Evolutionary conservation across 805 yeast genomes (phyloP).

Genomic region (Candida palmyrensis): DNA sequence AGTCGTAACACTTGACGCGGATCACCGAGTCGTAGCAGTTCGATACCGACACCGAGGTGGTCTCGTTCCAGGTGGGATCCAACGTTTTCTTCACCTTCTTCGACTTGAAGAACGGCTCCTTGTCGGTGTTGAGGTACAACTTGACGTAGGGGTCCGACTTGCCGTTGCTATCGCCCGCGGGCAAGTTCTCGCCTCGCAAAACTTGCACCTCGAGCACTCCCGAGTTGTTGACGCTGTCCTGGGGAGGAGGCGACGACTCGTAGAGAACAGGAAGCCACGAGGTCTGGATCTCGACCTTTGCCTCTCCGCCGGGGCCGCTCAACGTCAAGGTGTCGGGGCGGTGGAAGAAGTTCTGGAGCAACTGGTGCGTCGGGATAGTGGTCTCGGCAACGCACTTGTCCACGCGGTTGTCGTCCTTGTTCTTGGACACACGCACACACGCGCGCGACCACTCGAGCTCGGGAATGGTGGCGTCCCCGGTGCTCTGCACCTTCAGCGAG

Average conservation of each 20-base stretch:
- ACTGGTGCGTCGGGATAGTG: conserved; percentile 59
- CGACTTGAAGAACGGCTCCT: conserved; percentile 61
- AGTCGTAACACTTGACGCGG: conserved; percentile 63
- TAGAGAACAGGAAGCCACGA: conserved; percentile 76
- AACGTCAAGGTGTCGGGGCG: conserved; percentile 55
- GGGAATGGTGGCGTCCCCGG: conserved; percentile 72
- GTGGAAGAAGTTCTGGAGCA: conserved; percentile 61
- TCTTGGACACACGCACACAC: conserved; percentile 56
- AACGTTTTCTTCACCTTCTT: conserved; percentile 81
- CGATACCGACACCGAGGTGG: conserved; percentile 46
- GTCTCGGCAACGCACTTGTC: conserved; percentile 58
- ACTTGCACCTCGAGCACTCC: conserved; percentile 66
- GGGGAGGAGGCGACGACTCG: conserved; percentile 55
- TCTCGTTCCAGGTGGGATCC: conserved; percentile 87
- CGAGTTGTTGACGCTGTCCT: conserved; percentile 68
- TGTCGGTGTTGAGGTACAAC: conserved; percentile 60
- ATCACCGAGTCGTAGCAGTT: conserved; percentile 61
- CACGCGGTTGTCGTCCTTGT: conserved; percentile 48
- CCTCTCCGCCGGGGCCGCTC: conserved; percentile 47
- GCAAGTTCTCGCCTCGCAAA: conserved; percentile 59
- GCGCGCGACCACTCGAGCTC: conserved; percentile 73
- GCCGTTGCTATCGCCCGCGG: conserved; percentile 88
- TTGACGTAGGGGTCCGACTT: conserved; percentile 88
- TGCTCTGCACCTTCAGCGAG: conserved; percentile 27
- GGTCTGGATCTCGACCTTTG: conserved; percentile 58